These are phyloP conservation scores for Notholithocarpus densiflorus DNA, from an alignment of 306 rosid species.

Conservation along the genomic window DNA sequence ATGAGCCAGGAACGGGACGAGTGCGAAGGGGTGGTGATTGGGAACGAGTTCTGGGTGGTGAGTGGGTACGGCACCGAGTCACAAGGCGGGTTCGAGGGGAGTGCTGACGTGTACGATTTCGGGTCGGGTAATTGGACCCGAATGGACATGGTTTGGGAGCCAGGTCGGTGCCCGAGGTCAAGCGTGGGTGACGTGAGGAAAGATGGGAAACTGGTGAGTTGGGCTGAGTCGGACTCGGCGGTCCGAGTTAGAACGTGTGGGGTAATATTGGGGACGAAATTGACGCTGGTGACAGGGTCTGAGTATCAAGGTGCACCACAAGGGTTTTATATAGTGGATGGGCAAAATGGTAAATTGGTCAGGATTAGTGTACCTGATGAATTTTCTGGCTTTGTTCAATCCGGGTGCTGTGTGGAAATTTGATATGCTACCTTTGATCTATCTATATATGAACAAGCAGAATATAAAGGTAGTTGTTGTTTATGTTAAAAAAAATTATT, in stretches of 20 bases:
- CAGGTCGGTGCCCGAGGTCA: constrained; percentile 40
- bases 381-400: constrained; percentile 43
- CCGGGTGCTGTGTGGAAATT: constrained; percentile 44
- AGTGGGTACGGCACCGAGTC: constrained; percentile 42
- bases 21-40: constrained; percentile 41
- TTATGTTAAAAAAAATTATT: too few relatives aligned
- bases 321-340: constrained; percentile 32
- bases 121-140: constrained; percentile 36
- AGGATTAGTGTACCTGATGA: constrained; percentile 18
- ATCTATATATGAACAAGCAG: too few relatives aligned
- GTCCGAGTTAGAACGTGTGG: constrained; percentile 28
- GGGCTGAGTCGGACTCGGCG: constrained; percentile 24
- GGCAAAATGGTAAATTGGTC: constrained; percentile 26
- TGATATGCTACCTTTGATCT: neutral
- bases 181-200: constrained; percentile 12
- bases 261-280: constrained; percentile 6
- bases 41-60: constrained; percentile 43
- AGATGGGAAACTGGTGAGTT: constrained; percentile 20
- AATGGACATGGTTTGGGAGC: constrained; percentile 19
- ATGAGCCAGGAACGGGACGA: constrained; percentile 45
- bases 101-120: constrained; percentile 23
- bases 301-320: constrained; percentile 31
- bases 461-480: too few relatives aligned
- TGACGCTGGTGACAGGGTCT: constrained; percentile 26
- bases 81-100: constrained; percentile 38